phyloP scores from a whole-genome alignment of 306 rosid genomes.

The Cucumis hystrix region DNA sequence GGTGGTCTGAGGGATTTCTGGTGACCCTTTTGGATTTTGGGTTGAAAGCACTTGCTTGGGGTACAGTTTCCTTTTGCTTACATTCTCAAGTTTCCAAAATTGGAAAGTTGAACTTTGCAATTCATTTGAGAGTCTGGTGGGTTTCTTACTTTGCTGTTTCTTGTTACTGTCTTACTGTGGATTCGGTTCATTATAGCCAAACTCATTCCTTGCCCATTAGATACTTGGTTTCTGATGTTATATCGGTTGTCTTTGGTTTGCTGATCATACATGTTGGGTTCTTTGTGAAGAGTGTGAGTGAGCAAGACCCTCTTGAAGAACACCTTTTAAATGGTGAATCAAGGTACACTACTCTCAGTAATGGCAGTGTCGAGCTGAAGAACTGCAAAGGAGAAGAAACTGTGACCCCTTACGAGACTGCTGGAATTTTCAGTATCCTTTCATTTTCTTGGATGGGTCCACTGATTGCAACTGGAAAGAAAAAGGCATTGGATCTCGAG shows the following conservation, averaged over 20 bases:
- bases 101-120: constrained; percentile 12
- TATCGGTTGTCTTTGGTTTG: constrained; percentile 28
- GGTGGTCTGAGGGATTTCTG: constrained; percentile 23
- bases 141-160: constrained; percentile 33
- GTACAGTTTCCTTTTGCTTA: constrained; percentile 25
- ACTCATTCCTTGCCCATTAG: constrained; percentile 18
- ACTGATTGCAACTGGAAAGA: constrained; percentile 42
- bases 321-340: constrained; percentile 49
- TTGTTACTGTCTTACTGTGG: constrained; percentile 29
- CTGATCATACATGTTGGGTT: constrained; percentile 29
- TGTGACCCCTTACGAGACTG: constrained; percentile 33
- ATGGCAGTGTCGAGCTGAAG: constrained; percentile 11
- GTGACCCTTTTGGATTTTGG: constrained; percentile 33
- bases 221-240: constrained; percentile 29
- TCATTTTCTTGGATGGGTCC: constrained; percentile 69
- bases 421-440: constrained; percentile 60
- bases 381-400: constrained; percentile 21
- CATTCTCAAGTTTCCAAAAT: constrained; percentile 9
- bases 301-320: constrained; percentile 33
- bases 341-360: not conserved
- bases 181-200: constrained; percentile 21
- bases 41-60: constrained; percentile 35
- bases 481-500: constrained; percentile 56
- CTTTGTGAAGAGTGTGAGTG: constrained; percentile 19
- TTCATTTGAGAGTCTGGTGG: constrained; percentile 41